Base-by-base conservation (phyloP, 352 stramenopile genomes). In the Phytopythium sindhum region DNA sequence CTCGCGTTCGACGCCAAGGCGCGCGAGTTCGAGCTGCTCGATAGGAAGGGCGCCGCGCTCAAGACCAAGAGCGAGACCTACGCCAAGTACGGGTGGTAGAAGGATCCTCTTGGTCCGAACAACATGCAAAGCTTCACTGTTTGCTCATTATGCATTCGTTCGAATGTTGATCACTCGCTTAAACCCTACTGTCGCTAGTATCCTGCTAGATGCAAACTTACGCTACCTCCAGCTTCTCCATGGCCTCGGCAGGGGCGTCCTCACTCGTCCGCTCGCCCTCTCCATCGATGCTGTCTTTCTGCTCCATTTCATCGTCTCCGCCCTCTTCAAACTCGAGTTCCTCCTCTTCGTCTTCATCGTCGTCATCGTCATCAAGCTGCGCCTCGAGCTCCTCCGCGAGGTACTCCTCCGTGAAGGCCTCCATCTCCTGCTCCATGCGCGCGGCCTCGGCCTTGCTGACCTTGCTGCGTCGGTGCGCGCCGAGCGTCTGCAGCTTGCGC, bases 41-140 rank as follows among this genome's bases (percentile, higher is more conserved):
- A 93, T 54, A 78, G 78, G 48, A 86, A 87, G 61, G 67, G 78
- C n/a, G 63, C 70, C 19, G 68, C 76, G 21, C 69, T 90, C 67
- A 91, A 90, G 63, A 91, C 84, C 33, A 93, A 91, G 62, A 69
- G 72, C 10, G 84, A 93, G 50, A 93, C 84, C 8, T 82, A 90
- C 64, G 84, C 84, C 60, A 93, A 93, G 72, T 93, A 93, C 57
- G 84, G 81, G 0, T 93, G 84, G 84, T 93, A 54, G 29, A 21
- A 35, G 31, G 31, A 35, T 35, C 31, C 4, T 35, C 31, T 35
- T 35, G 31, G 31, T 35, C 31, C n/a, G n/a, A n/a, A n/a, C n/a
- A 8, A 35, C 31, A 35, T 8, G 31, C 8, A 35, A 35, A 35
- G 31, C 31, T 35, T 8, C 3, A 35, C 8, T 35, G 31, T 35